These are phyloP conservation scores for Yueomyces sinensis DNA, from an alignment of 805 yeast species.

Conservation along the genomic window DNA sequence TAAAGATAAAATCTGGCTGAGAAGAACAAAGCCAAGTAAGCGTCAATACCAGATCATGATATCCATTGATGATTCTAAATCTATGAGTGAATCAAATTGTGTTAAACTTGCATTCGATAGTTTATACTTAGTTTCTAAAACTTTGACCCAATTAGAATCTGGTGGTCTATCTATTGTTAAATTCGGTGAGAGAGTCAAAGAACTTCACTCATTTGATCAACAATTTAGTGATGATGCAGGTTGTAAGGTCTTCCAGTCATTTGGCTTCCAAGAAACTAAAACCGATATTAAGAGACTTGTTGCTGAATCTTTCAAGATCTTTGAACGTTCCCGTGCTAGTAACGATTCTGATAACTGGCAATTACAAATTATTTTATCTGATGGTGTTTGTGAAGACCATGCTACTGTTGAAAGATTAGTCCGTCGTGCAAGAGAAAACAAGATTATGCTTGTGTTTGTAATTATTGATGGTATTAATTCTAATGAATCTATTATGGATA, in stretches of 20 bases:
- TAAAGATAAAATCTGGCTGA: slow-evolving; percentile 95
- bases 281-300: slow-evolving; percentile 76
- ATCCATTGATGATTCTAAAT: slow-evolving; percentile 92
- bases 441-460: slow-evolving; percentile 89
- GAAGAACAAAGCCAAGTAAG: slow-evolving; percentile 94
- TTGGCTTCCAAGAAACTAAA: slow-evolving; percentile 76
- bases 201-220: slow-evolving; percentile 81
- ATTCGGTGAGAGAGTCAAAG: slow-evolving; percentile 73
- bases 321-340: slow-evolving; percentile 44
- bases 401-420: slow-evolving; percentile 70
- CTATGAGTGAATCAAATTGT: slow-evolving; percentile 89
- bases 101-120: slow-evolving; percentile 90
- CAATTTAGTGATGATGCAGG: slow-evolving; percentile 81
- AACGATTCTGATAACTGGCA: slow-evolving; percentile 73
- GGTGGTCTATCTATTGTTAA: slow-evolving; percentile 85
- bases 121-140: slow-evolving; percentile 85
- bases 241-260: slow-evolving; percentile 70
- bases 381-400: slow-evolving; percentile 96
- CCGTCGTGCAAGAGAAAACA: slow-evolving; percentile 81
- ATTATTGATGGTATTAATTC: slow-evolving; percentile 81
- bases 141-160: slow-evolving; percentile 84
- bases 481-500: slow-evolving; percentile 79
- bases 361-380: slow-evolving; percentile 82
- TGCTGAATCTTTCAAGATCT: slow-evolving; percentile 55
- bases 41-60: slow-evolving; percentile 96